Evolutionary conservation across 352 stramenopile species (phyloP).

Genomic region (Pythium phragmiticola): DNA sequence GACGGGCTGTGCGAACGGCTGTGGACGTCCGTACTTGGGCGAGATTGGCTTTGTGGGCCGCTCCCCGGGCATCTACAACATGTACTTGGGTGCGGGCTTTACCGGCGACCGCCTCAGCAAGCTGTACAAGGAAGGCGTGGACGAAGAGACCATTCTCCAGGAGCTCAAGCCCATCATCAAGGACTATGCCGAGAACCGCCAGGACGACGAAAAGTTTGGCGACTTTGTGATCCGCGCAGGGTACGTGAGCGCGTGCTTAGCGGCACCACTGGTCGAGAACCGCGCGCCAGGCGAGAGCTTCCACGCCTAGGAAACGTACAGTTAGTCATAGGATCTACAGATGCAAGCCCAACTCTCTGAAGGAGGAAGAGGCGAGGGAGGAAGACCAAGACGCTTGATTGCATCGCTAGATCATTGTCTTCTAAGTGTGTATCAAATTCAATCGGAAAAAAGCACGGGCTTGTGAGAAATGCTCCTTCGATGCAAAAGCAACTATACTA

Average conservation of each 20-base stretch:
- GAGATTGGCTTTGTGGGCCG: slow-evolving; percentile 98
- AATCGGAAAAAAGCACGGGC: no score
- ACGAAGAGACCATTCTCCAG: slow-evolving; percentile 74
- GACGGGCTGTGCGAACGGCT: slow-evolving; percentile 98
- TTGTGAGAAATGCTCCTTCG: no score
- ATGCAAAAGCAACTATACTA: no score
- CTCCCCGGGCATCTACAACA: slow-evolving; percentile 95
- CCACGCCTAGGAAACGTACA: slow-evolving; percentile 40
- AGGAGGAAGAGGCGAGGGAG: no score
- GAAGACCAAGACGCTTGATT: no score
- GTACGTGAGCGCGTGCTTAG: slow-evolving; percentile 71
- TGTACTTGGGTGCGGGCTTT: slow-evolving; percentile 93
- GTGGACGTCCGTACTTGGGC: slow-evolving; percentile 95
- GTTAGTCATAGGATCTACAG: no score
- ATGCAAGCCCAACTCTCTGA: no score
- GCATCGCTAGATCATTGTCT: no score
- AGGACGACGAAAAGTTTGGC: slow-evolving; percentile 72
- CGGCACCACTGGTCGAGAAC: slow-evolving; percentile 58
- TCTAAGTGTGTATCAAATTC: no score
- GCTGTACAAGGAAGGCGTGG: slow-evolving; percentile 76
- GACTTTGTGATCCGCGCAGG: slow-evolving; percentile 78
- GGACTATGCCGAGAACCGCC: slow-evolving; percentile 69
- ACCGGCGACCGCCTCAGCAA: slow-evolving; percentile 77
- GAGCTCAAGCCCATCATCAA: slow-evolving; percentile 76
- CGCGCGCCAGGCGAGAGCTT: slow-evolving; percentile 66